Base-by-base conservation (phyloP, 2,329 filamentous ascomycete species). In the Daldinia sp. region DNA sequence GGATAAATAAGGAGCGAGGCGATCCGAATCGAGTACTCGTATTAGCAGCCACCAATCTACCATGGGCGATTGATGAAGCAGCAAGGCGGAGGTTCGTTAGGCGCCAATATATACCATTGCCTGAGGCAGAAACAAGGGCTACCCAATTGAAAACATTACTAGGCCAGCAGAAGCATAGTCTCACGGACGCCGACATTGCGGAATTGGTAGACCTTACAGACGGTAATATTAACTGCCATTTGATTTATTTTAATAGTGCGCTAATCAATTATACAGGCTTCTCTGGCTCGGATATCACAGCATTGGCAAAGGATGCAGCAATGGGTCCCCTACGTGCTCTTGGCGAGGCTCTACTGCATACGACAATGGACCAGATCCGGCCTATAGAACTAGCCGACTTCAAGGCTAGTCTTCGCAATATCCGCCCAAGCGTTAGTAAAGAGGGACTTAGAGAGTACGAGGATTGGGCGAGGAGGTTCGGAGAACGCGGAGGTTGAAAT, bases 21-120 rank as follows among this genome's bases (percentile, higher is more conserved):
- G 94, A 98, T 77, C 87, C 94, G 3, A 95, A 89, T 66, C 85
- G 94, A 53, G 95, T 99, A 1, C 83, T 99, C 11, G 95, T 99
- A 0, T 85, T 99, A 32, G 95, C 95, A 0, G 95, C 95, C 17
- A 99, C 95, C 0, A 99, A 99, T 75, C 77, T 98, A 61, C 95
- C 95, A 0, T 99, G 95, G 95, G 93, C 94, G 30, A 98, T 99
- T 70, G 95, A 99, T 71, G 95, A 98, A 76, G 95, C 95, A 21
- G 95, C 95, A 0, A 85, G 95, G 60, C 84, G 95, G 58, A 84
- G 95, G 51, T 99, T 99, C 74, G 94, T 97, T 11, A 84, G 95
- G 66, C 86, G 95, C 61, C 95, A 98, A 77, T 99, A 99, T 75
- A 99, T 99, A 63, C 94, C 95, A 0, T 79, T 99, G 8, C 95